Evolutionary conservation across 768 basidiomycete genomes (phyloP), one percentile per base, ranked within the genome.

Genomic region (Kwoniella mangroviensis): DNA sequence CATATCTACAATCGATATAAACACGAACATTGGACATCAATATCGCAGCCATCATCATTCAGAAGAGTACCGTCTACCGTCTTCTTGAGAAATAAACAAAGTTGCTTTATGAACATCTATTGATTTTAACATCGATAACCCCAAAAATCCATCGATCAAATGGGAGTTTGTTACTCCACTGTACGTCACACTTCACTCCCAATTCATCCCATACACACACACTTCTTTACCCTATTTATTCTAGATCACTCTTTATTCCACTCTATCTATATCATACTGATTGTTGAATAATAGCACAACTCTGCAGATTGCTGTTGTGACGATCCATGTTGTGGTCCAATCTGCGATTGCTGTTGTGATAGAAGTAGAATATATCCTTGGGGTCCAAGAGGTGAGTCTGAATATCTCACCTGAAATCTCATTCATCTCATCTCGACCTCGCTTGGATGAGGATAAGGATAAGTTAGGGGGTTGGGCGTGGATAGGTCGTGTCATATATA

Each of bases 161-260:
- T 65, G 68, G 62, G 62, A 52, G 62, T 59, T 57, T 62, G 68
- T 59, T 62, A 69, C 52, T 69, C 67, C 43, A 56, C 67, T 24
- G 67, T 68, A 63, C 12, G 67, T 68, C 28, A 60, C n/a, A 19
- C 43, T 45, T 52, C 22, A 24, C 43, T 11, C 45, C 21, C 11
- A 4, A n/a, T 24, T 41, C 53, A 65, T 34, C 63, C 54, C 26
- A 42, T 49, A 24, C 21, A 54, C 26, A 55, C 26, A n/a, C n/a
- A 41, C 26, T 41, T 40, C 22, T 19, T 34, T 58, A 58, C 56
- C 56, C 56, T 22, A 4, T 58, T 40, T 17, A 58, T 26, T 22
- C 56, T 40, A 17, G n/a, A 17, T 57, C 22, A 57, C 56, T n/a
- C 15, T n/a, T n/a, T n/a, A n/a, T n/a, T n/a, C n/a, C n/a, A n/a